phyloP scores from a whole-genome alignment of 169 alveolate genomes.

The Plasmodium fragile region DNA sequence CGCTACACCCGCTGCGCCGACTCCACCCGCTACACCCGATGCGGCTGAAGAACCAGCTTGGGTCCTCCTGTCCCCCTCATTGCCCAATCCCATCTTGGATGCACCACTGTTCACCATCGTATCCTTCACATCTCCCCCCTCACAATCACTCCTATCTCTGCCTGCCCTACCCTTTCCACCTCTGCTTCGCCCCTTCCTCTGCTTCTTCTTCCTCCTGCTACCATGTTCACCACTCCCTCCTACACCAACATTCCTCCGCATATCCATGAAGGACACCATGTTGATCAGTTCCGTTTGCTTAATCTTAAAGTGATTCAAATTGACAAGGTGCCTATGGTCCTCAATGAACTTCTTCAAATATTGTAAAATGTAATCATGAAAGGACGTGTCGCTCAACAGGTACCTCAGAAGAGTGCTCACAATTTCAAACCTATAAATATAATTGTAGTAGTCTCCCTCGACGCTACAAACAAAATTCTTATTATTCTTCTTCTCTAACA shows the following conservation, averaged over 20 bases:
- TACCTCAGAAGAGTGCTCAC: constrained; percentile 22
- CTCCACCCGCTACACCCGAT: not conserved
- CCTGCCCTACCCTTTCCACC: not conserved
- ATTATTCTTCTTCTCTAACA: constrained; percentile 22
- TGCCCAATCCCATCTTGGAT: too few species aligned
- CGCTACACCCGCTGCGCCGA: not conserved
- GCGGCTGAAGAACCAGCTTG: not conserved
- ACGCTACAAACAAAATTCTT: constrained; percentile 63
- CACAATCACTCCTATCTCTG: not conserved
- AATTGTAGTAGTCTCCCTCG: constrained; percentile 47
- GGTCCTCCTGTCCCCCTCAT: not conserved
- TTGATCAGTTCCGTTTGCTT: constrained; percentile 2
- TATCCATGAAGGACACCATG: not conserved
- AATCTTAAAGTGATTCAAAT: constrained; percentile 21
- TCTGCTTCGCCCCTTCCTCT: not conserved
- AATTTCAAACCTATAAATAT: constrained; percentile 14
- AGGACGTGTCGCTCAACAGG: constrained; percentile 19
- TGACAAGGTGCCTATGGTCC: constrained; percentile 11
- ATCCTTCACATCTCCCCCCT: not conserved
- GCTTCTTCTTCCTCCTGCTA: not conserved
- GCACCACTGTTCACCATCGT: not conserved
- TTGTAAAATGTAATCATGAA: constrained; percentile 10
- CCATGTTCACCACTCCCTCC: not conserved
- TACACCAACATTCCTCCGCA: not conserved
- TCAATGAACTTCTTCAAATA: constrained; percentile 17